Conservation (phyloP, 2,329 filamentous ascomycete species). For the Teratosphaeria epicoccoides region DNA sequence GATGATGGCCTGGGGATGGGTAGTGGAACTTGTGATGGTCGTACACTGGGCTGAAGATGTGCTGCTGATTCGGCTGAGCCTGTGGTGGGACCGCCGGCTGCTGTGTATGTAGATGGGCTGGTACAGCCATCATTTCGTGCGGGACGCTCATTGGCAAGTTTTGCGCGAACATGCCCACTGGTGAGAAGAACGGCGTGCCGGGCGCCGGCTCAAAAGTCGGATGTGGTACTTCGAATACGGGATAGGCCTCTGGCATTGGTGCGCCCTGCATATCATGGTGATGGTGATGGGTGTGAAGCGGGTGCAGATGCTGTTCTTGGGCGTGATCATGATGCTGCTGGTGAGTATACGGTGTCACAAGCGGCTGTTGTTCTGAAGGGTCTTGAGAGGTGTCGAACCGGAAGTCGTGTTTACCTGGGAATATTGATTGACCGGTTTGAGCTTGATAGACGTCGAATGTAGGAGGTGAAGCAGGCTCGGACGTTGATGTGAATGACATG, state of each 20-base stretch:
- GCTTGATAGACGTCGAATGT: background rate
- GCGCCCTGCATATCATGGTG: background rate
- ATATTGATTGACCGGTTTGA: background rate
- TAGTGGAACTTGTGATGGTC: background rate
- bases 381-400: background rate
- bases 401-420: background rate
- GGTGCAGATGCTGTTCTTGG: background rate
- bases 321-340: background rate
- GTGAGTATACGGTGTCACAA: background rate
- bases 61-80: background rate
- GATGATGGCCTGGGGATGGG: background rate
- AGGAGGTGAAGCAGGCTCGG: background rate
- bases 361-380: background rate
- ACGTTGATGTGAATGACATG: background rate
- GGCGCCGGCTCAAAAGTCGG: background rate
- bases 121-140: background rate
- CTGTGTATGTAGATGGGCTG: background rate
- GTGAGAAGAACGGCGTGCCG: background rate
- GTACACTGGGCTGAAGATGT: background rate
- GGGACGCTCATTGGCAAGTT: background rate
- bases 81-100: background rate
- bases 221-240: background rate
- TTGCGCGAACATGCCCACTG: background rate
- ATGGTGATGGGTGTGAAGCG: background rate
- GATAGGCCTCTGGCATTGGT: background rate